Conservation (phyloP, 441 rosid species). For the Melastoma candidum region DNA sequence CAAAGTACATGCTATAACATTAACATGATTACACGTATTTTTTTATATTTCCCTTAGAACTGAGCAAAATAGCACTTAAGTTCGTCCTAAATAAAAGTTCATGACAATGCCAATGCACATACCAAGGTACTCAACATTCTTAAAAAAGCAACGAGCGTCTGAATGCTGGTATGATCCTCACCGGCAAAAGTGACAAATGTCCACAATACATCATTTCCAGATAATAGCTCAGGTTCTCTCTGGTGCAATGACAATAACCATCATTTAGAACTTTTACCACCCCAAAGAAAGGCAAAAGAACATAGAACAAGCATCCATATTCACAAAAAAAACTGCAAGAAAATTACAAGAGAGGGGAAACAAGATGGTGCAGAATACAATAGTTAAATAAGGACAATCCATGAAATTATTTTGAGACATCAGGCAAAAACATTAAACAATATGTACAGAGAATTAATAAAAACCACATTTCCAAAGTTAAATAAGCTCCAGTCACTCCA, state of each 20-base stretch:
- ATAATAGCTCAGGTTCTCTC: slow-evolving; percentile 88
- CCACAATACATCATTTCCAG: slow-evolving; percentile 96
- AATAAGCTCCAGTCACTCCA: too few species aligned
- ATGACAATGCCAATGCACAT: slow-evolving; percentile 19
- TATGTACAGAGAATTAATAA: too few species aligned
- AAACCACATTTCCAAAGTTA: too few species aligned
- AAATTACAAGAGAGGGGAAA: too few species aligned
- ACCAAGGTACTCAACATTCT: slow-evolving; percentile 95
- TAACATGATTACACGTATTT: background rate
- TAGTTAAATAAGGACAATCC: too few species aligned
- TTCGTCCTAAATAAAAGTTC: slow-evolving; percentile 3
- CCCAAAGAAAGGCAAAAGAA: background rate
- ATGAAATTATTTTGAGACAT: too few species aligned
- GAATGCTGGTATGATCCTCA: slow-evolving; percentile 93
- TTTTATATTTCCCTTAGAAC: slow-evolving; percentile 14
- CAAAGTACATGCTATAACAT: background rate
- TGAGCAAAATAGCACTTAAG: slow-evolving; percentile 14
- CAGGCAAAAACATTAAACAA: too few species aligned
- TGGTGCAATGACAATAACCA: slow-evolving; percentile 23
- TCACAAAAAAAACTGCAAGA: too few species aligned
- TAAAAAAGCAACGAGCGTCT: slow-evolving; percentile 93
- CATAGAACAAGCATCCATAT: slow-evolving; percentile 1
- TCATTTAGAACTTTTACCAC: background rate
- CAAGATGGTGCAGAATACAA: too few species aligned
- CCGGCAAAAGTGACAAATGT: slow-evolving; percentile 97